Conservation (phyloP, 225 moss, liverwort and hornwort genomes). For the Thuidium tamariscinum region DNA sequence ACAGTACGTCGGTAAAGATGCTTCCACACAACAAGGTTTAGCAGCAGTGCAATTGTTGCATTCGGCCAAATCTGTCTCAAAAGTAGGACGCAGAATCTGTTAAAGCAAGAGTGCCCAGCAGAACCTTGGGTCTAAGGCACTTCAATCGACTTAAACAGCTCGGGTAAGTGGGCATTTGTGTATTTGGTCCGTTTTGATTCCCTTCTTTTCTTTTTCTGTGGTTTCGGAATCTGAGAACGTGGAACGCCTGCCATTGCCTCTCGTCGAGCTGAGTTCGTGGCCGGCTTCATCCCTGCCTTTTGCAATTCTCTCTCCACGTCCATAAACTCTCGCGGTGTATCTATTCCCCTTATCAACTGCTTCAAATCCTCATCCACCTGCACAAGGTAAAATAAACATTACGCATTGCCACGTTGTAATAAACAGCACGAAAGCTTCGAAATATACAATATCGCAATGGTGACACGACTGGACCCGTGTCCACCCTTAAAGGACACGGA, state of each 20-base stretch:
- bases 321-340: constrained; percentile 76
- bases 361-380: constrained; percentile 85
- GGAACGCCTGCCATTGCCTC: constrained; percentile 77
- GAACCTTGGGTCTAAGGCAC: constrained; percentile 17
- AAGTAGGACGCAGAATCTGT: background rate
- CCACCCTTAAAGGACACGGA: no score
- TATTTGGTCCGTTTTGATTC: constrained; percentile 89
- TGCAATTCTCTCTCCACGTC: constrained; percentile 83
- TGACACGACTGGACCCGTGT: background rate
- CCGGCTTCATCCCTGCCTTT: constrained; percentile 90
- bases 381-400: background rate
- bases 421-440: background rate
- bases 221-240: constrained; percentile 57
- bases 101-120: background rate
- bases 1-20: background rate
- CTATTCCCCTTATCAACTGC: constrained; percentile 67
- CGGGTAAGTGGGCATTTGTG: constrained; percentile 87
- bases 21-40: background rate
- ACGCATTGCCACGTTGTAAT: background rate
- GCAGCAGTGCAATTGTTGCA: background rate
- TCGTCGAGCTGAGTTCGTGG: constrained; percentile 71
- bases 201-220: constrained; percentile 77
- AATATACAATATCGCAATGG: background rate
- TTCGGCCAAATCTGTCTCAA: background rate
- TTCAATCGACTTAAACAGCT: constrained; percentile 58